Evolutionary conservation across 495 filamentous ascomycete species (phyloP).

Genomic region (Pyrenopolyporus hunteri): DNA sequence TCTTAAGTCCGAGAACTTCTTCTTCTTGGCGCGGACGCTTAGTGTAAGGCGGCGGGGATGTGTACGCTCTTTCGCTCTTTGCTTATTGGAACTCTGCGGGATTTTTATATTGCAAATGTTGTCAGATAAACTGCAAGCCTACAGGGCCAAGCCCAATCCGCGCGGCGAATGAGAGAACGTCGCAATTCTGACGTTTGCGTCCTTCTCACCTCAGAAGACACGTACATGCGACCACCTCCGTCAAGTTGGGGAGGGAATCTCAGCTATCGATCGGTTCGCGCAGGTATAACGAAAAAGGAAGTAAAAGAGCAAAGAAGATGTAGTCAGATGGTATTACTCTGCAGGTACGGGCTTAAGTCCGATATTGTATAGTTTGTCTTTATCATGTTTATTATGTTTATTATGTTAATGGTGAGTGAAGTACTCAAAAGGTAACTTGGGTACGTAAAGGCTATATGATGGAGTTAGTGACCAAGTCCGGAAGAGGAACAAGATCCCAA

Average conservation of each 20-base stretch:
- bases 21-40: not conserved
- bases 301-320: not conserved
- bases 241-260: not conserved
- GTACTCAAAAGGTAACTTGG: too few species aligned
- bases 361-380: too few species aligned
- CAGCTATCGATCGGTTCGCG: conserved; percentile 7
- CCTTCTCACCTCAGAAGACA: not conserved
- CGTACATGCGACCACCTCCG: not conserved
- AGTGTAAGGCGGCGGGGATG: conserved; percentile 13
- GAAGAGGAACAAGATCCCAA: conserved; percentile 22
- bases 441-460: not conserved
- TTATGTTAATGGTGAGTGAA: too few species aligned
- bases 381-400: too few species aligned
- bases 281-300: conserved; percentile 1
- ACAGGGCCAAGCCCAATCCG: not conserved
- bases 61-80: conserved; percentile 5
- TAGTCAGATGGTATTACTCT: conserved; percentile 5
- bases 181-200: not conserved
- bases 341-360: too few species aligned
- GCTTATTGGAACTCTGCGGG: conserved; percentile 20
- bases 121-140: conserved; percentile 7
- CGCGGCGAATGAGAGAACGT: conserved; percentile 7
- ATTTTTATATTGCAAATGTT: conserved; percentile 18
- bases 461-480: conserved; percentile 5
- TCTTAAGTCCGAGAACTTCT: conserved; percentile 16